Percentiles rank a stretch among this genome's conserved stretches.
These are phyloP conservation scores for Populus hybrid DNA, from an alignment of 441 rosid genomes.

Conservation along the genomic window DNA sequence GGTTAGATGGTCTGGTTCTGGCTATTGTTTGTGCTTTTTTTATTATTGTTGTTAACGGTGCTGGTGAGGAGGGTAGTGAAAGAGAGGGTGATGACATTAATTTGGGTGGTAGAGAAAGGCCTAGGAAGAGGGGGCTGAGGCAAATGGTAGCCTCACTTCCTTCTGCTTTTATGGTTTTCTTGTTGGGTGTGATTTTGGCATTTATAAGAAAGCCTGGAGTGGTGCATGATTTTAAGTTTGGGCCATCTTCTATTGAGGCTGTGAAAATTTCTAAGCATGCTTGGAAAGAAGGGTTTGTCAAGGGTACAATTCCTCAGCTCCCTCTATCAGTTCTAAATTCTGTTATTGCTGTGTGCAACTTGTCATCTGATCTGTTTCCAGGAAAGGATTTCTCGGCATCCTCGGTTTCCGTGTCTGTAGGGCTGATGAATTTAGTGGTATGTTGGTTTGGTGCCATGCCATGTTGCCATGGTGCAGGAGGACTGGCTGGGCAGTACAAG, in stretches of 20 bases:
- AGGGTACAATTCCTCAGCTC: slow-evolving; percentile 68
- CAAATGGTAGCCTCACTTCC: slow-evolving; percentile 43
- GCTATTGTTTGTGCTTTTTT: slow-evolving; percentile 56
- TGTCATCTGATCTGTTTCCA: slow-evolving; percentile 61
- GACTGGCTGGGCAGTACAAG: slow-evolving; percentile 82
- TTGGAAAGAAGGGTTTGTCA: slow-evolving; percentile 68
- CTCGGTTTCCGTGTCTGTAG: slow-evolving; percentile 55
- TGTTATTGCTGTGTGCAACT: slow-evolving; percentile 60
- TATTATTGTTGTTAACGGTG: slow-evolving; percentile 51
- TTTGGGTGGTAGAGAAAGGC: slow-evolving; percentile 11
- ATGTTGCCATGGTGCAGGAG: slow-evolving; percentile 69
- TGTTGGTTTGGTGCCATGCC: slow-evolving; percentile 91
- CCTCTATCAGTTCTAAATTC: slow-evolving; percentile 68
- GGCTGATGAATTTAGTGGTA: slow-evolving; percentile 70
- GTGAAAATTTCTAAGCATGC: slow-evolving; percentile 43
- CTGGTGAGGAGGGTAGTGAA: slow-evolving; percentile 40
- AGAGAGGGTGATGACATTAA: slow-evolving; percentile 7
- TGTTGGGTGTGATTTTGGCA: slow-evolving; percentile 55
- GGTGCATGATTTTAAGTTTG: slow-evolving; percentile 40
- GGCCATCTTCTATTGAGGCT: slow-evolving; percentile 49
- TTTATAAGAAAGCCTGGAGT: slow-evolving; percentile 47
- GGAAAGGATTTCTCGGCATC: slow-evolving; percentile 61
- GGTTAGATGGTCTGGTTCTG: slow-evolving; percentile 65
- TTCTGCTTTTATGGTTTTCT: slow-evolving; percentile 60
- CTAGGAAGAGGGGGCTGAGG: slow-evolving; percentile 29